Base-by-base conservation (phyloP, 1,284 basidiomycete species). In the Cryptococcus wingfieldii region DNA sequence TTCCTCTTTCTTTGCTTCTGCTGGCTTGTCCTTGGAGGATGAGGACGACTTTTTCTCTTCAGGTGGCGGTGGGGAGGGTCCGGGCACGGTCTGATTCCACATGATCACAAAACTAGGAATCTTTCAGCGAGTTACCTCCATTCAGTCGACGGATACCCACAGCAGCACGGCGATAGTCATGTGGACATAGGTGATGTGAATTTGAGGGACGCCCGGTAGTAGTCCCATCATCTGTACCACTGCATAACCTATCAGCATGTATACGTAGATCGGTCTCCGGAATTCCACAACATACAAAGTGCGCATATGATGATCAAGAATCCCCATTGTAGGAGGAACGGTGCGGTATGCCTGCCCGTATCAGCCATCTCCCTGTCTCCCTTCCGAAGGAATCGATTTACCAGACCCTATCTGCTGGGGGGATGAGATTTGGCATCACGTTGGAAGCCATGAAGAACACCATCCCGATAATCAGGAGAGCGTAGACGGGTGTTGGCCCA, bases 111-210 rank as follows among this genome's bases (percentile, higher is more conserved):
- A 70, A 6, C 68, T 70, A 13, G 31, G 31, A 6, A 34, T 34
- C 7, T 34, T 4, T 43, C n/a, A 47, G 27, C 12, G 39, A 38
- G 38, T n/a, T 12, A 8, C 13, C n/a, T 16, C 23, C n/a, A 19
- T 14, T 27, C 18, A 41, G 10, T 14, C n/a, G 47, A n/a, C 25
- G 38, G 44, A 27, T 10, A 54, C 65, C 48, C 43, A 68, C 69
- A 71, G 47, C 1, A 72, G 39, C 18, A 62, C 60, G 1, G 68
- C 67, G 18, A 66, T 58, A 4, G 68, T 59, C 55, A 72, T 60
- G 49, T 70, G 68, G 19, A 72, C 68, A 42, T 68, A 72, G 5
- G 70, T 72, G 41, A 72, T 54, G 34, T 72, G 68, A 12, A 72
- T 43, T 19, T 52, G 47, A 4, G 68, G 64, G 1, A 69, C 67